These are phyloP conservation scores for Linderniella brevidens DNA, from an alignment of 257 asterid genomes.

Conservation along the genomic window DNA sequence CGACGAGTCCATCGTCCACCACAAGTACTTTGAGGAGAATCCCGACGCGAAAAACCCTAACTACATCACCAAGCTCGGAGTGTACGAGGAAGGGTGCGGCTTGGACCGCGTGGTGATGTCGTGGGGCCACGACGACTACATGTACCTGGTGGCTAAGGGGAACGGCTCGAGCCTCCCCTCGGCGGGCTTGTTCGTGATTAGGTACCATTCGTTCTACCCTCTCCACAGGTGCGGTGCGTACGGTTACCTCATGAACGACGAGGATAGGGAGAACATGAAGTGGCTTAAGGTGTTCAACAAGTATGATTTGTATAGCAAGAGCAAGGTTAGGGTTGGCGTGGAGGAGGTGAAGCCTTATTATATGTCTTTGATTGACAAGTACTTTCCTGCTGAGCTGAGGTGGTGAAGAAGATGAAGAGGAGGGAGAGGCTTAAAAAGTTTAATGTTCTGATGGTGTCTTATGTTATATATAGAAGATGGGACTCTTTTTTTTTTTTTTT, in stretches of 20 bases:
- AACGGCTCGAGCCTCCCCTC: slow-evolving; percentile 18
- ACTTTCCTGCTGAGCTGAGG: no score
- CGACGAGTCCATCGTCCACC: slow-evolving; percentile 24
- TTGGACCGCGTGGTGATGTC: slow-evolving; percentile 6
- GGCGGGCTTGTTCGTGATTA: slow-evolving; percentile 16
- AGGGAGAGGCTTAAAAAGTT: no score
- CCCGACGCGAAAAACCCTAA: neutral
- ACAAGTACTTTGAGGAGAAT: slow-evolving; percentile 8
- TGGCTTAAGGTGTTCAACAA: slow-evolving; percentile 13
- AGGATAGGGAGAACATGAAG: slow-evolving; percentile 12
- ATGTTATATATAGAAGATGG: no score
- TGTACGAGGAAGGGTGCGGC: slow-evolving; percentile 3
- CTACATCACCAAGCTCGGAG: neutral
- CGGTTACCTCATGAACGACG: slow-evolving; percentile 9
- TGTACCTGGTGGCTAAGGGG: slow-evolving; percentile 20
- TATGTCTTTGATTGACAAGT: slow-evolving; percentile 1
- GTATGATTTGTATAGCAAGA: slow-evolving; percentile 1
- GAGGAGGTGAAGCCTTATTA: slow-evolving; percentile 1
- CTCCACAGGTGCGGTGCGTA: slow-evolving; percentile 11
- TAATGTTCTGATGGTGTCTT: no score
- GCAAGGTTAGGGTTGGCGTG: slow-evolving; percentile 1
- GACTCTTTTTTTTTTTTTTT: no score
- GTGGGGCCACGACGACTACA: slow-evolving; percentile 30
- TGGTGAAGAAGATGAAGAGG: no score
- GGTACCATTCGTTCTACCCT: slow-evolving; percentile 22